Evolutionary conservation across 768 basidiomycete genomes (phyloP).

Genomic region (Tephrocybe sp.): DNA sequence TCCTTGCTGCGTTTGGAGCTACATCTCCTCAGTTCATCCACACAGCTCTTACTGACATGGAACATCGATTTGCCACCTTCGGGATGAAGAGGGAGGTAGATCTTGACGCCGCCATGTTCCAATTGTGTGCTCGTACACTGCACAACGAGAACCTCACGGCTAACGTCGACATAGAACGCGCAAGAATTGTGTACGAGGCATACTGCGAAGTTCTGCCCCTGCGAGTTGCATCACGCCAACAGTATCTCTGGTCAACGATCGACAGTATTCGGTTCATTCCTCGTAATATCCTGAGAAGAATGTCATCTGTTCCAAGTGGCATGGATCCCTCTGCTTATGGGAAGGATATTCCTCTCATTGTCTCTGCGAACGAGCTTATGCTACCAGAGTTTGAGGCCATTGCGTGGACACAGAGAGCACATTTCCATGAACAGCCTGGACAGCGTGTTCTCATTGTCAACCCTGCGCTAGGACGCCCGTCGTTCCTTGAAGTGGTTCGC

Average conservation of each 20-base stretch:
- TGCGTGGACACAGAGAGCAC: constrained; percentile 51
- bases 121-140: constrained; percentile 33
- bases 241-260: constrained; percentile 27
- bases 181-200: constrained; percentile 29
- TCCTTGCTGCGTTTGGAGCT: constrained; percentile 33
- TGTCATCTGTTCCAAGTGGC: background rate
- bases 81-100: constrained; percentile 30
- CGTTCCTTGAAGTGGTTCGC: constrained; percentile 42
- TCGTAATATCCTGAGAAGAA: constrained; percentile 18
- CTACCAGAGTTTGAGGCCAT: constrained; percentile 36
- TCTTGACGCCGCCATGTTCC: constrained; percentile 35
- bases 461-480: constrained; percentile 38
- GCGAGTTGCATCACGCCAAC: constrained; percentile 15
- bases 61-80: constrained; percentile 22
- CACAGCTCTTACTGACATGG: constrained; percentile 27
- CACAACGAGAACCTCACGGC: constrained; percentile 15
- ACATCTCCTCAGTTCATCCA: constrained; percentile 32
- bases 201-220: constrained; percentile 37
- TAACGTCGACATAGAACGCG: constrained; percentile 22
- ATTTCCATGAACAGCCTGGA: constrained; percentile 27
- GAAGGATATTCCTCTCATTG: constrained; percentile 28
- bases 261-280: constrained; percentile 42
- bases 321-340: constrained; percentile 25
- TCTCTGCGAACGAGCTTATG: constrained; percentile 39
- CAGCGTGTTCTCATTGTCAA: constrained; percentile 33